These are phyloP conservation scores for Salix exigua DNA, from an alignment of 345 rosid genomes.

Conservation along the genomic window DNA sequence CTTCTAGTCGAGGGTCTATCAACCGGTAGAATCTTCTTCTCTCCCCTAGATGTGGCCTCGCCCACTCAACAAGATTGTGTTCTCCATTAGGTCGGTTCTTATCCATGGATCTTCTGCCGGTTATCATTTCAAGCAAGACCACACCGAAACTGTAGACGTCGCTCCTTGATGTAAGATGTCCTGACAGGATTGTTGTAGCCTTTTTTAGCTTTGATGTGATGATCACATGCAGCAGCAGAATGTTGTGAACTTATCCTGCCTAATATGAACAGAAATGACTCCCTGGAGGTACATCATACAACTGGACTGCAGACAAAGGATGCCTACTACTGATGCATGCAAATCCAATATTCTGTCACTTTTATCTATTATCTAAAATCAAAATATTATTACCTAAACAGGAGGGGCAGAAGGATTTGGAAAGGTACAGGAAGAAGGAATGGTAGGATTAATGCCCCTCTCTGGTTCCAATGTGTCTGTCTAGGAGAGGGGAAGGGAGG, in stretches of 20 bases:
- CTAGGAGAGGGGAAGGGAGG: not conserved
- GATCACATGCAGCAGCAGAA: not conserved
- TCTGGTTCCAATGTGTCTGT: not conserved
- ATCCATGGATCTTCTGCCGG: conserved; percentile 96
- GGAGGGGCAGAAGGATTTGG: not conserved
- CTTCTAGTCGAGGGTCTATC: conserved; percentile 85
- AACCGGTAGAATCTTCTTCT: conserved; percentile 70
- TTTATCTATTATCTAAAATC: not conserved
- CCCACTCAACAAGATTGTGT: conserved; percentile 89
- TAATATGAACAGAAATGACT: not conserved
- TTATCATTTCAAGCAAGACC: conserved; percentile 83
- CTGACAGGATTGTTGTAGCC: conserved; percentile 27
- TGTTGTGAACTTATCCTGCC: not conserved
- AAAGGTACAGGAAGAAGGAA: not conserved
- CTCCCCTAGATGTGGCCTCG: conserved; percentile 76
- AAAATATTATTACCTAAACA: not conserved
- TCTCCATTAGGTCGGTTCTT: conserved; percentile 77
- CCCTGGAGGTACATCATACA: not conserved
- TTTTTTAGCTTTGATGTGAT: not conserved
- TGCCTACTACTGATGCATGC: not conserved
- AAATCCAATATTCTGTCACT: not conserved
- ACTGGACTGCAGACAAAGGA: not conserved
- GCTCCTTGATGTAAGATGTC: conserved; percentile 90
- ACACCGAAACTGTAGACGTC: conserved; percentile 97
- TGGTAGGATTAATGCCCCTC: not conserved